Conservation (phyloP, 495 filamentous ascomycete genomes). For the Penicilliopsis zonata region DNA sequence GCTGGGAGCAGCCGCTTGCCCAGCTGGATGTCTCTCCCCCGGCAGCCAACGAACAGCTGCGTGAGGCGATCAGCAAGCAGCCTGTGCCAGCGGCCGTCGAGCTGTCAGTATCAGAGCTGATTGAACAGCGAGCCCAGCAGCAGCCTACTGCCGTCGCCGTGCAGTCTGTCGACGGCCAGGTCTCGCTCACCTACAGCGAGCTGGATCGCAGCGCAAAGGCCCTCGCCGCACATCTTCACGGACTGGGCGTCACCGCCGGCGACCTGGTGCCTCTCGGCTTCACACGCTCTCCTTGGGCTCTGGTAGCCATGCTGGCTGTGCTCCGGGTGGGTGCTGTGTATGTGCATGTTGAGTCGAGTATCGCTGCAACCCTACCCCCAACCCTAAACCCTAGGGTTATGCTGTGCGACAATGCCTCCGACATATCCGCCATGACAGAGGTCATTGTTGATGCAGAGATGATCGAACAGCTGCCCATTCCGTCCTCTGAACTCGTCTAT, state of each 20-base stretch:
- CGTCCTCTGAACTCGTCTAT: background rate
- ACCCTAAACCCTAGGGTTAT: background rate
- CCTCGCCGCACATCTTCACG: conserved; percentile 2
- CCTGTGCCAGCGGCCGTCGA: too few relatives aligned
- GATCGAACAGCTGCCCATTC: background rate
- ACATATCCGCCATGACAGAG: background rate
- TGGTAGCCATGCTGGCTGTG: background rate
- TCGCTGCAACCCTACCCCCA: too few relatives aligned
- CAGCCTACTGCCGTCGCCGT: too few relatives aligned
- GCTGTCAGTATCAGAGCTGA: too few relatives aligned
- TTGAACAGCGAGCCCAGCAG: too few relatives aligned
- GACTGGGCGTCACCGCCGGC: conserved; percentile 2
- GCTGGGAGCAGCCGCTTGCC: too few relatives aligned
- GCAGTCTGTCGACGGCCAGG: too few relatives aligned
- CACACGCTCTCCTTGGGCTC: background rate
- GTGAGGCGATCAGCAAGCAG: too few relatives aligned
- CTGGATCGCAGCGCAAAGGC: background rate
- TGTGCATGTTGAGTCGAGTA: too few relatives aligned
- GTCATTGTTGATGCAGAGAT: background rate
- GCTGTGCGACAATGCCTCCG: background rate
- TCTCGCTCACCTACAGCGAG: background rate
- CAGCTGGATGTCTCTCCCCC: too few relatives aligned
- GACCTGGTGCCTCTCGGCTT: conserved; percentile 5
- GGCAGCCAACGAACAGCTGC: too few relatives aligned
- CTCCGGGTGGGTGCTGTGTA: background rate